Evolutionary conservation across 257 asterid genomes (phyloP), one percentile per base, ranked within the genome.

Genomic region (Nicotiana tomentosiformis): DNA sequence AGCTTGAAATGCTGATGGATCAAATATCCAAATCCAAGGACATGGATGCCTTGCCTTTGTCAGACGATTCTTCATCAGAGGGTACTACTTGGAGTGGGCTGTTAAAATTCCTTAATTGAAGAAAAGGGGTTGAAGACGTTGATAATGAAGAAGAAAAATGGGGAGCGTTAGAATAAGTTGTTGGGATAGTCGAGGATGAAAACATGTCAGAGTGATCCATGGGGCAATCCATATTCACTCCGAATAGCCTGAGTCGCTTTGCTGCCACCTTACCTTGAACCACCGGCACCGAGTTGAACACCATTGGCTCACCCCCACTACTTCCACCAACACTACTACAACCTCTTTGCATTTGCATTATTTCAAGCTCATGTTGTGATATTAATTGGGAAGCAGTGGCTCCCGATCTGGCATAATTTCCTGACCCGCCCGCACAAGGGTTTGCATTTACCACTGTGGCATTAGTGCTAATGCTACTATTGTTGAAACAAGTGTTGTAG

Each of bases 281-380:
- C 92, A 96, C 98, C n/a, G 99, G 99, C 64, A 95, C 97, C 82
- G 99, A 95, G 26, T 95, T 94, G 66, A 83, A 92, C 57, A 96
- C 98, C 91, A 87, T 84, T 39, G 86, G 87, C 81, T 56, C 78
- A 14, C 72, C 80, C 30, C 62, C 81, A 5, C 26, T 37, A 32
- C 82, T 84, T 9, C 51, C 12, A 8, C 51, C 4, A 43, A 43
- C 12, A 4, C 55, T 81, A 10, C 65, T 68, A 15, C 82, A 35
- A 69, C 76, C 83, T 60, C 87, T 84, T 76, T 77, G 85, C 46
- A 77, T 16, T 74, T 80, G 81, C 58, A 14, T 53, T 53, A 53
- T 53, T 4, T 53, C 58, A 53, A 53, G 18, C 74, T 37, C 39
- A 17, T 26, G 33, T 32, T 26, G 74, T 29, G 39, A 29, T 23